Evolutionary conservation across 208 protist genomes (phyloP).

Genomic region (Trypanosoma caninum): DNA sequence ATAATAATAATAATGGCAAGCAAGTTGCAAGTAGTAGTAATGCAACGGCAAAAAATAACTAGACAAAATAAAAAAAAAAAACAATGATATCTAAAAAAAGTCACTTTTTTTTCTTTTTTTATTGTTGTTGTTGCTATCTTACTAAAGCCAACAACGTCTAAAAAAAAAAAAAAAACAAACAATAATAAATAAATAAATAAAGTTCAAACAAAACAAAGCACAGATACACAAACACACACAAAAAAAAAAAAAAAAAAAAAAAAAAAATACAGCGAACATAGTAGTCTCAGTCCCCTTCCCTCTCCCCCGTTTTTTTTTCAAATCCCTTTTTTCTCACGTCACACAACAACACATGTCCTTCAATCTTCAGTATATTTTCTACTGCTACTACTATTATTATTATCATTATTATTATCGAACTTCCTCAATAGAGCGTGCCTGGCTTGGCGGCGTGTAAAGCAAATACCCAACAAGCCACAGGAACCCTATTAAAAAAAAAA

Average conservation of each 20-base stretch:
- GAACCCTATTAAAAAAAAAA: conserved; percentile 17
- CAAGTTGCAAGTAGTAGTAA: too few species aligned
- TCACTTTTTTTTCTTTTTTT: too few species aligned
- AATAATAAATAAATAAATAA: too few species aligned
- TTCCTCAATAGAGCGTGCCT: conserved; percentile 52
- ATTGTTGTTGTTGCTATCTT: too few species aligned
- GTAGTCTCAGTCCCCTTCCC: background rate
- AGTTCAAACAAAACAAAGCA: too few species aligned
- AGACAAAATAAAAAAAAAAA: too few species aligned
- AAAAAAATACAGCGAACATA: too few species aligned
- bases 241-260: conserved; percentile 17
- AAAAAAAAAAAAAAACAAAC: background rate
- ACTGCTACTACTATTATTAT: background rate
- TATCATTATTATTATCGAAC: conserved; percentile 36
- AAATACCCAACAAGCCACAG: conserved; percentile 56
- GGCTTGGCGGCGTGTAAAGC: conserved; percentile 73
- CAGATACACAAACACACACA: background rate
- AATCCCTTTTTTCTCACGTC: too few species aligned
- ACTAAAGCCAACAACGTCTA: background rate
- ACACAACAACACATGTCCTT: too few species aligned
- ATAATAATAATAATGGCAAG: too few species aligned
- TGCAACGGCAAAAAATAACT: too few species aligned
- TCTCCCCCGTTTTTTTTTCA: conserved; percentile 1
- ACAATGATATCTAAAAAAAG: too few species aligned
- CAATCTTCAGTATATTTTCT: conserved; percentile 3